Conservation (phyloP, 176 grass and related monocot species). For the Chrysopogon serrulatus region DNA sequence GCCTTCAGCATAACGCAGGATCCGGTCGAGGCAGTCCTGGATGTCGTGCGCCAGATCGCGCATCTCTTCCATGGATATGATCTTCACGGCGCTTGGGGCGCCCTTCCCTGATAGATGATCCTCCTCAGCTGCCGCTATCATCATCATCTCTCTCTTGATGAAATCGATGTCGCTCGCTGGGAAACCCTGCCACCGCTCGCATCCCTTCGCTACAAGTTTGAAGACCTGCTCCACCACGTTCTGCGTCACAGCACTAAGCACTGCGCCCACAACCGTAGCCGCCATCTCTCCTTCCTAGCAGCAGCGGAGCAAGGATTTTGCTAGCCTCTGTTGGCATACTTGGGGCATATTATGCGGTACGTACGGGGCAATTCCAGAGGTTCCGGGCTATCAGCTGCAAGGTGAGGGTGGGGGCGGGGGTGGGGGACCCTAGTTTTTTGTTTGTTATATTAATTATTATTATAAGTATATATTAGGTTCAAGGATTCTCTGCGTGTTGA, state of each 20-base stretch:
- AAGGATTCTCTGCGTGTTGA: too few species aligned
- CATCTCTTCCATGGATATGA: background rate
- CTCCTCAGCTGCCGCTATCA: background rate
- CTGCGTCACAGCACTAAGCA: background rate
- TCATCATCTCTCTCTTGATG: background rate
- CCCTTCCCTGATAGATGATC: background rate
- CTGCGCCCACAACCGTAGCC: background rate
- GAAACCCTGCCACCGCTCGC: background rate
- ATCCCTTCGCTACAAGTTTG: background rate
- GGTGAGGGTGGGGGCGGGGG: too few species aligned
- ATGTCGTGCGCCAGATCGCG: background rate
- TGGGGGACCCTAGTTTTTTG: too few species aligned
- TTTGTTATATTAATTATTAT: too few species aligned
- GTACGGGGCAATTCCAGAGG: too few species aligned
- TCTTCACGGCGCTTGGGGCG: background rate
- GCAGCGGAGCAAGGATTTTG: too few species aligned
- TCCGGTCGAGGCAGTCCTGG: background rate
- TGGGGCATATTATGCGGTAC: too few species aligned
- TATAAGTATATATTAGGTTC: too few species aligned
- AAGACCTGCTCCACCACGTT: background rate
- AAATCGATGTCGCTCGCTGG: background rate
- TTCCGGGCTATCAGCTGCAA: too few species aligned
- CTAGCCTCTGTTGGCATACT: too few species aligned
- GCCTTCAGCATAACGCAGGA: background rate
- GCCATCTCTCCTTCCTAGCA: background rate